Conservation (phyloP, 2,329 filamentous ascomycete genomes). For the Dactylellina haptotyla region DNA sequence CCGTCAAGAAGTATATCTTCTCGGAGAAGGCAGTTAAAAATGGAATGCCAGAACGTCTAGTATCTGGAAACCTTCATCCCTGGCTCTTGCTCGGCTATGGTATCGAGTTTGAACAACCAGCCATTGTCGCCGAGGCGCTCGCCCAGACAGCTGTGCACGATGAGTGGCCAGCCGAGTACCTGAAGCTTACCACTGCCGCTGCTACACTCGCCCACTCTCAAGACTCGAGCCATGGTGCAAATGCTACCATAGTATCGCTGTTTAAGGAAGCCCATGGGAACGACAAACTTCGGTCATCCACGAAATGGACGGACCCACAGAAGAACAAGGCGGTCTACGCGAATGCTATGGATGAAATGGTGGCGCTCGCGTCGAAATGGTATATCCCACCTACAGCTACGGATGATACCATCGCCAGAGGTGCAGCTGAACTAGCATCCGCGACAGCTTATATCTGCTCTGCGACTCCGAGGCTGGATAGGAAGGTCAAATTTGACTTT, state of each 20-base stretch:
- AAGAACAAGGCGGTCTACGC: constrained; percentile 75
- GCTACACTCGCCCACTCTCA: constrained; percentile 59
- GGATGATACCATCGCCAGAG: constrained; percentile 62
- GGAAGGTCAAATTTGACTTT: constrained; percentile 81
- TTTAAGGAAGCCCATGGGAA: constrained; percentile 70
- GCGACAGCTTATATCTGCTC: constrained; percentile 67
- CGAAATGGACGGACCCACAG: constrained; percentile 67
- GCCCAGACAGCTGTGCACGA: constrained; percentile 79
- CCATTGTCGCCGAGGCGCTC: constrained; percentile 80
- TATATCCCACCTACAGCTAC: constrained; percentile 33
- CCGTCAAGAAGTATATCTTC: constrained; percentile 76
- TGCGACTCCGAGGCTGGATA: constrained; percentile 72
- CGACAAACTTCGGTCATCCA: constrained; percentile 68
- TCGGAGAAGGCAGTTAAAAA: constrained; percentile 72
- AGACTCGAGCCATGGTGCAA: constrained; percentile 56
- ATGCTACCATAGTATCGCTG: constrained; percentile 67
- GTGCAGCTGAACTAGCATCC: constrained; percentile 58
- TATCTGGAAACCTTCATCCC: constrained; percentile 77
- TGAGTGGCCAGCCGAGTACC: constrained; percentile 67
- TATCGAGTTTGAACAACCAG: constrained; percentile 82
- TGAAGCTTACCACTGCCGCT: constrained; percentile 67
- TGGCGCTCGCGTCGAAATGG: constrained; percentile 70
- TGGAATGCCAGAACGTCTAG: constrained; percentile 75
- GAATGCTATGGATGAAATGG: constrained; percentile 72
- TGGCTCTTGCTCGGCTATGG: constrained; percentile 87